phyloP scores from a whole-genome alignment of 352 stramenopile species.

The Globisporangium nagaii region DNA sequence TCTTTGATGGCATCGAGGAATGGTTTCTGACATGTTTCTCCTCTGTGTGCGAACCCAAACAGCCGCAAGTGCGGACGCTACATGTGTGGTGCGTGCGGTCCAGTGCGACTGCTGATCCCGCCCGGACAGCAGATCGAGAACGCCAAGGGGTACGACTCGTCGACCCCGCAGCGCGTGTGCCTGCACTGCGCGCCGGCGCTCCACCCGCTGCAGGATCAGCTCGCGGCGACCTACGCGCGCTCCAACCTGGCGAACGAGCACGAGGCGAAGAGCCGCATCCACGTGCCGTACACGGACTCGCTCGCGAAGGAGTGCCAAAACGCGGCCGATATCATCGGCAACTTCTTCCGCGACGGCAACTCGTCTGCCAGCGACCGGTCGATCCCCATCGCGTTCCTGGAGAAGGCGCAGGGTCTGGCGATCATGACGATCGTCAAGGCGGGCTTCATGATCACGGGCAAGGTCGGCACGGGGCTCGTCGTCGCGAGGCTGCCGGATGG shows the following conservation, averaged over 20 bases:
- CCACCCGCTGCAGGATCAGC: conserved; percentile 38
- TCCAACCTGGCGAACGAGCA: conserved; percentile 39
- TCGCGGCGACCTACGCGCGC: conserved; percentile 37
- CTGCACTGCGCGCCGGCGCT: conserved; percentile 43
- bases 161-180: conserved; percentile 50
- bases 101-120: conserved; percentile 49
- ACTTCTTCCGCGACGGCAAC: conserved; percentile 59
- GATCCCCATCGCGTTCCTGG: conserved; percentile 39
- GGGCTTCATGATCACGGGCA: conserved; percentile 49
- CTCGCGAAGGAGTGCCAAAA: conserved; percentile 58
- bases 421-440: conserved; percentile 51
- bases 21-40: too few species aligned
- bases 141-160: conserved; percentile 48
- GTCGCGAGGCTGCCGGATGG: conserved; percentile 63
- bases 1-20: too few species aligned
- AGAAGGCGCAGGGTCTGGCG: conserved; percentile 46
- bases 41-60: too few species aligned
- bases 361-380: conserved; percentile 32
- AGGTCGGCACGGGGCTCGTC: conserved; percentile 69
- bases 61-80: conserved; percentile 46
- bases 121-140: conserved; percentile 37
- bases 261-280: conserved; percentile 29
- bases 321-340: conserved; percentile 57
- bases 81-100: conserved; percentile 57
- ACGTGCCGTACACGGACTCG: conserved; percentile 46